Base-by-base conservation (phyloP, 2,329 filamentous ascomycete species). In the Fusarium cyanostomum region DNA sequence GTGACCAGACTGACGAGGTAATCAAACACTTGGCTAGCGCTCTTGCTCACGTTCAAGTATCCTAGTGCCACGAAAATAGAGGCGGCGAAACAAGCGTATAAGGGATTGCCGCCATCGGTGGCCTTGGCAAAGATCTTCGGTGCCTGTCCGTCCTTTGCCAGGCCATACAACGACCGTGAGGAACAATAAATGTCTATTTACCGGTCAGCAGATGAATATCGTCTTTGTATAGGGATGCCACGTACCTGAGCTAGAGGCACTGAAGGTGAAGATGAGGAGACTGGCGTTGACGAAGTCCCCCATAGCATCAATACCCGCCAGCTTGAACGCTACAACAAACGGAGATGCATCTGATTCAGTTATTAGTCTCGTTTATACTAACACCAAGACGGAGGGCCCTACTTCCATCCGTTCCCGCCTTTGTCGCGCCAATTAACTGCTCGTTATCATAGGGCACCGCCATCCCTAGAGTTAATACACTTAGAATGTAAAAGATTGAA, bases 1-100 rank as follows among this genome's bases (percentile, higher is more conserved):
- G 79, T 80, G 21, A 80, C 74, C 4, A 81, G 69, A 31, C 74
- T 77, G 13, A 80, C 74, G n/a, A 81, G 74, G 62, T 80, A 81
- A 1, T 72, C 73, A 35, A 81, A 80, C 0, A 81, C 76, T 8
- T 16, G 39, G 5, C 73, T 56, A 0, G 78, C 71, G 24, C 69
- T 69, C 52, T 73, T 77, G 49, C 68, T 73, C 0, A 75, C 73
- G 35, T 79, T 81, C 65, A 81, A 71, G 67, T 77, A 81, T 0
- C 74, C 79, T 2, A 81, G 69, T 2, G 69, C 57, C 21, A 74
- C 71, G 53, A 81, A 78, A 6, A 48, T 12, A 2, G 10, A 74
- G 12, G 78, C 74, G 1, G 76, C 48, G 6, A 61, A 68, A 11
- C 81, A 73, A n/a, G 78, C 78, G 8, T 71, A 71, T 2, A 79